Evolutionary conservation across 1,284 basidiomycete species (phyloP).

Genomic region (Phellopilus nigrolimitatus): DNA sequence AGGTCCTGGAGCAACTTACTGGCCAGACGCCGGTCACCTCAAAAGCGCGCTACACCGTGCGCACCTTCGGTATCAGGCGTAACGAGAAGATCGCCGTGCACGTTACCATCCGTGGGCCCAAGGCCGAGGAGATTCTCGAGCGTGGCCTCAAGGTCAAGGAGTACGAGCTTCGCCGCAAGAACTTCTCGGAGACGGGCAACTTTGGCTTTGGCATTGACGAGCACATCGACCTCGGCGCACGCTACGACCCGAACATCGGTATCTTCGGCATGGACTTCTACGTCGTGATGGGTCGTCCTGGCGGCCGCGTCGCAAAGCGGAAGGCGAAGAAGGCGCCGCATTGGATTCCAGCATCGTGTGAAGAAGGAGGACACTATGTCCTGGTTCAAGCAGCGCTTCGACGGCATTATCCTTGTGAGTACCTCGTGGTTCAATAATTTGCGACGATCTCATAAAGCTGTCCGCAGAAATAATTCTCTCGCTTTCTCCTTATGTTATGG

Average conservation of each 20-base stretch:
- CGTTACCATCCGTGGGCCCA: slow-evolving; percentile 98
- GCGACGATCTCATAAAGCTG: background rate
- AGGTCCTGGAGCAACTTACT: slow-evolving; percentile 99
- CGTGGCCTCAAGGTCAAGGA: slow-evolving; percentile 99
- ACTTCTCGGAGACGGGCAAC: slow-evolving; percentile 98
- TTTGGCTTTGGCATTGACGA: slow-evolving; percentile 98
- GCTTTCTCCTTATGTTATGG: slow-evolving; percentile 8
- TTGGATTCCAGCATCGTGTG: slow-evolving; percentile 87
- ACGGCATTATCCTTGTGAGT: slow-evolving; percentile 89
- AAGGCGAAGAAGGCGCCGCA: slow-evolving; percentile 84
- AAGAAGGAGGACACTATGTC: slow-evolving; percentile 92
- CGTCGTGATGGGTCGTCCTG: slow-evolving; percentile 96
- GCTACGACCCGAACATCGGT: slow-evolving; percentile 96
- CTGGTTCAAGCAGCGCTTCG: slow-evolving; percentile 99
- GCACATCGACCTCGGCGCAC: slow-evolving; percentile 98
- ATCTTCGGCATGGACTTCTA: slow-evolving; percentile 99
- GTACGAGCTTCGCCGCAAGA: slow-evolving; percentile 90
- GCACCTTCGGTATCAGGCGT: slow-evolving; percentile 98
- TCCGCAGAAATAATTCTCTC: slow-evolving; percentile 20
- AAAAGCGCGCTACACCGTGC: slow-evolving; percentile 99
- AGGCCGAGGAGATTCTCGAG: slow-evolving; percentile 99
- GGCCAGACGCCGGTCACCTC: slow-evolving; percentile 99
- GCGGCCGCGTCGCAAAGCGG: slow-evolving; percentile 87
- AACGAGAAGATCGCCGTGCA: slow-evolving; percentile 99
- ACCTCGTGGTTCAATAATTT: background rate